phyloP scores from a whole-genome alignment of 2,329 filamentous ascomycete genomes.

The Paraphoma chrysanthemicola region DNA sequence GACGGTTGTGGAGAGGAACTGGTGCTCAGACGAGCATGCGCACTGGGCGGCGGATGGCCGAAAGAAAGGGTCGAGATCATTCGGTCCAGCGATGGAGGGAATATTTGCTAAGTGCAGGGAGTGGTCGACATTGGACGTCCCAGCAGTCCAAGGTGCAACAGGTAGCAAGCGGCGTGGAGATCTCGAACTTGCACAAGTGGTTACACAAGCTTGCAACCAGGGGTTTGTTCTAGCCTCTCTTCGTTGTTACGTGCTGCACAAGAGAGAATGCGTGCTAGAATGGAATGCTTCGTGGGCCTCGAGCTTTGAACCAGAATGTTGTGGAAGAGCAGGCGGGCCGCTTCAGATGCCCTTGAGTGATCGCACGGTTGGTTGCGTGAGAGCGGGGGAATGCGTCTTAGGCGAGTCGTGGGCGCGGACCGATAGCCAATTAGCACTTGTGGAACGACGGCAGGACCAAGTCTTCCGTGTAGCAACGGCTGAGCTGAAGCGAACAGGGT shows the following conservation, averaged over 20 bases:
- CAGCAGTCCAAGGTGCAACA: constrained; percentile 8
- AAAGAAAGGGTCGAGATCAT: constrained; percentile 46
- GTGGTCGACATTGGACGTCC: constrained; percentile 35
- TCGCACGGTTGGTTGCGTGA: constrained; percentile 39
- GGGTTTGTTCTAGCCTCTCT: not conserved
- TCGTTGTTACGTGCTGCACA: too few species aligned
- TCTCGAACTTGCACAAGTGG: constrained; percentile 6
- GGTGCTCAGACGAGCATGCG: constrained; percentile 45
- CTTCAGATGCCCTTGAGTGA: constrained; percentile 37
- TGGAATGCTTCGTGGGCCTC: not conserved
- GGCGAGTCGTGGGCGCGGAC: constrained; percentile 41
- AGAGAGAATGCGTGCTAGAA: not conserved
- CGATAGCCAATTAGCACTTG: constrained; percentile 36
- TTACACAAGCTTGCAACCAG: constrained; percentile 16
- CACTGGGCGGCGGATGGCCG: constrained; percentile 43
- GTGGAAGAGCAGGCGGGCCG: constrained; percentile 20
- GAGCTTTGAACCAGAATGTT: constrained; percentile 25
- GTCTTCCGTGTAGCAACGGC: constrained; percentile 23
- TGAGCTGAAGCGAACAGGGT: constrained; percentile 23
- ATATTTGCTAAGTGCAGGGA: constrained; percentile 20
- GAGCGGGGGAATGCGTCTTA: constrained; percentile 42
- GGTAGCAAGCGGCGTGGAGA: constrained; percentile 10
- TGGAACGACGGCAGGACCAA: constrained; percentile 36
- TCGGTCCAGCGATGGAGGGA: constrained; percentile 25
- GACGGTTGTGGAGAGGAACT: constrained; percentile 50